Evolutionary conservation across 2,329 filamentous ascomycete genomes (phyloP).

Genomic region (Neonectria neomacrospora): DNA sequence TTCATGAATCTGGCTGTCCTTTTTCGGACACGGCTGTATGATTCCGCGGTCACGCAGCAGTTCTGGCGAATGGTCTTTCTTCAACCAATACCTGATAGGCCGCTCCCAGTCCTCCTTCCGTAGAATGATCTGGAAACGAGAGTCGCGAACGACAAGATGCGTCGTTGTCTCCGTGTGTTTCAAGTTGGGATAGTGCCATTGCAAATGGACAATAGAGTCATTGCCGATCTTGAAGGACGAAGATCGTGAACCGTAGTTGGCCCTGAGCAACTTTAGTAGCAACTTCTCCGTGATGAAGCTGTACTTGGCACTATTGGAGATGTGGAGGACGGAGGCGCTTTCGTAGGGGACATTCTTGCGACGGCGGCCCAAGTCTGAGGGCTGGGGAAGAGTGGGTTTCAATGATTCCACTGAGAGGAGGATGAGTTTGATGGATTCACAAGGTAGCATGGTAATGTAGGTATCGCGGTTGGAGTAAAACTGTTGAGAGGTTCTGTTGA

Average conservation of each 20-base stretch:
- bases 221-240: conserved; percentile 6
- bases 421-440: background rate
- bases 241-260: background rate
- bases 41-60: background rate
- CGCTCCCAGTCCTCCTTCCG: conserved; percentile 30
- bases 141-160: conserved; percentile 24
- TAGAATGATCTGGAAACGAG: conserved; percentile 24
- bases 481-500: background rate
- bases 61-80: background rate
- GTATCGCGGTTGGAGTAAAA: background rate
- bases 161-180: conserved; percentile 12
- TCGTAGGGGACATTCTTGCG: background rate
- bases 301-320: conserved; percentile 14
- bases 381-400: background rate
- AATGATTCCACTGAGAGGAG: conserved; percentile 1
- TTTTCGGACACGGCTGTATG: background rate
- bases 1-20: background rate
- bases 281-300: conserved; percentile 8
- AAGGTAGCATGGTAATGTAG: background rate
- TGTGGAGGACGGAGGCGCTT: conserved; percentile 2
- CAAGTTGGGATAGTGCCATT: conserved; percentile 18
- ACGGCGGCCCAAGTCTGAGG: background rate
- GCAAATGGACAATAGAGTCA: conserved; percentile 18
- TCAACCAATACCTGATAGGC: conserved; percentile 12
- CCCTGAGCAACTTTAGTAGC: background rate